phyloP scores from a whole-genome alignment of 2,329 filamentous ascomycete species.

The Fusarium tuaranense region DNA sequence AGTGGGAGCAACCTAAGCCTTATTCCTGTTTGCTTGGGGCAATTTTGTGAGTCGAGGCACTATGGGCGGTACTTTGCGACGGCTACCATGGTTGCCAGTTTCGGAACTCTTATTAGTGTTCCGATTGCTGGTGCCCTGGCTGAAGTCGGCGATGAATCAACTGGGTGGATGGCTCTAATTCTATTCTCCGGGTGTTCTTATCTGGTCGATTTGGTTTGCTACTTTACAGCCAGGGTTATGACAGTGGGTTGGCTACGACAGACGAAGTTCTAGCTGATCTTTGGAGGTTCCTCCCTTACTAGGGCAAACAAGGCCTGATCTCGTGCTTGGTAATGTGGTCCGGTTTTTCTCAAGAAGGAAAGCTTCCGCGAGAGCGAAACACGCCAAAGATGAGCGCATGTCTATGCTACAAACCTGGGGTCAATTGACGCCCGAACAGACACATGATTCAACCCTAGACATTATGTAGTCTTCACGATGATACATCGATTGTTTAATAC shows the following conservation, averaged over 20 bases:
- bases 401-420: neutral
- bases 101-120: neutral
- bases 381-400: neutral
- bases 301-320: neutral
- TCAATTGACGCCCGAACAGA: neutral
- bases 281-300: neutral
- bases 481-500: neutral
- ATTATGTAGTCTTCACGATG: fast-evolving
- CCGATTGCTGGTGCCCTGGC: neutral
- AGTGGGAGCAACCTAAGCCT: neutral
- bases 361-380: neutral
- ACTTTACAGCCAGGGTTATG: neutral
- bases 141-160: neutral
- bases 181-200: neutral
- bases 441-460: neutral
- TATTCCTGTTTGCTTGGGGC: neutral
- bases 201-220: neutral
- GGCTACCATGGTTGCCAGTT: neutral
- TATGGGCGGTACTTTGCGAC: neutral
- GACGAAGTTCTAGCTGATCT: neutral
- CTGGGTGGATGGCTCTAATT: neutral
- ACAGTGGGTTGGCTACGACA: neutral
- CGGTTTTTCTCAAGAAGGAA: neutral
- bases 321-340: neutral
- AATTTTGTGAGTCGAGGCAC: neutral